Base-by-base conservation (phyloP, 805 yeast species). In the Wickerhamiella spandovensis region DNA sequence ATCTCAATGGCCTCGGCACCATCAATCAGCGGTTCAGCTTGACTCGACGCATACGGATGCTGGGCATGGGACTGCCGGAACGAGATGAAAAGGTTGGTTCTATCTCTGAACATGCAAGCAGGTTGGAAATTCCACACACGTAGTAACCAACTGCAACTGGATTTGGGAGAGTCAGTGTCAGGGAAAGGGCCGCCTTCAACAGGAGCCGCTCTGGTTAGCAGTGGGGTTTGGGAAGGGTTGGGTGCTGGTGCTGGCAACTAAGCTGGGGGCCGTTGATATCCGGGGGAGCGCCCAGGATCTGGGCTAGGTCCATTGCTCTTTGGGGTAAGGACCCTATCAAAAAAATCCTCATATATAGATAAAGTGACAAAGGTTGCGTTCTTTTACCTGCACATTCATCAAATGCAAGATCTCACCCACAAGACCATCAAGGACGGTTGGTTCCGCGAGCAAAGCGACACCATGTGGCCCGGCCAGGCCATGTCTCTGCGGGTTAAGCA, bases 391-490 rank as follows among this genome's bases (percentile, higher is more conserved):
- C 24, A 20, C 20, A 20, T 22, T 17, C 35, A 21, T 28, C 37
- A 25, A 10, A 56, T 55, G 59, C 55, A 56, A 37, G 54, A 56
- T 23, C 50, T 61, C 50, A 54, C 58, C 25, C 63, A 59, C 56
- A 56, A 56, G 23, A 42, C 58, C 4, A 53, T 60, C 43, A 45
- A 50, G 38, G 88, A 92, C 69, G 97, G 97, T 64, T 90, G 98
- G 98, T 90, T 90, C 72, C 81, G 90, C 62, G 98, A 90, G 70
- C 75, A 84, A 67, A 84, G 95, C 58, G 86, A 89, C 68, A 85
- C 95, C 65, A 84, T 87, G 86, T 90, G 96, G 95, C 97, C 98
- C 28, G 98, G 98, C 57, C 95, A 89, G 75, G 97, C 97, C 59
- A 82, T 92, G 92, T 78, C 88, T 48, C 74, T 90, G 59, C 77